A percentile compares a stretch with the other conserved stretches of the same genome.
Conservation (phyloP, 495 filamentous ascomycete genomes). For the Geoglossum glabrum region DNA sequence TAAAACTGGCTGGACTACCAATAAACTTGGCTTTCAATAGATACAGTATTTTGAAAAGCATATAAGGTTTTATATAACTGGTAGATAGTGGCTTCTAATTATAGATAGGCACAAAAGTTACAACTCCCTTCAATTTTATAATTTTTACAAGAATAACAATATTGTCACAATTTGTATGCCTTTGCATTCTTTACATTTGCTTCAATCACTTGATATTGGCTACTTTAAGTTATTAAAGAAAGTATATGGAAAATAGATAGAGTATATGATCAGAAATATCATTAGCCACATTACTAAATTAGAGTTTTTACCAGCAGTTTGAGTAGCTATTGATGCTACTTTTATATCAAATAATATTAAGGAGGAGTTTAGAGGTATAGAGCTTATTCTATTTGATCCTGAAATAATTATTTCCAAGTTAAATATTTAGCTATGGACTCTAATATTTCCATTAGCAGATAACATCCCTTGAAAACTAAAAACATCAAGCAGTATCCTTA, state of each 20-base stretch:
- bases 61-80: not conserved
- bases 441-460: not conserved
- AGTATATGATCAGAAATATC: not conserved
- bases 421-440: not conserved
- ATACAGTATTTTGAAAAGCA: conserved; percentile 4
- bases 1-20: not conserved
- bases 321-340: not conserved
- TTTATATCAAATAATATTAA: not conserved
- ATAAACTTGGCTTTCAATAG: not conserved
- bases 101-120: conserved; percentile 9
- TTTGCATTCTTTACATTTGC: conserved; percentile 6
- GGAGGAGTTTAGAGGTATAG: not conserved
- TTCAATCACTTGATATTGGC: conserved; percentile 8
- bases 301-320: conserved; percentile 9
- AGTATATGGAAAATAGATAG: conserved; percentile 5
- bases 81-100: conserved; percentile 15
- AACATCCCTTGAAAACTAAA: not conserved
- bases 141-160: conserved; percentile 12
- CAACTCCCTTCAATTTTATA: conserved; percentile 12
- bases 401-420: not conserved
- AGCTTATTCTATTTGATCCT: not conserved
- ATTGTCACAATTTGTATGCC: conserved; percentile 14
- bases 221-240: conserved; percentile 9
- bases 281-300: conserved; percentile 10
- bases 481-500: not conserved